A percentile compares a stretch with the other conserved stretches of the same genome.
Evolutionary conservation across 805 yeast species (phyloP).

Genomic region (Yarrowia sp.): DNA sequence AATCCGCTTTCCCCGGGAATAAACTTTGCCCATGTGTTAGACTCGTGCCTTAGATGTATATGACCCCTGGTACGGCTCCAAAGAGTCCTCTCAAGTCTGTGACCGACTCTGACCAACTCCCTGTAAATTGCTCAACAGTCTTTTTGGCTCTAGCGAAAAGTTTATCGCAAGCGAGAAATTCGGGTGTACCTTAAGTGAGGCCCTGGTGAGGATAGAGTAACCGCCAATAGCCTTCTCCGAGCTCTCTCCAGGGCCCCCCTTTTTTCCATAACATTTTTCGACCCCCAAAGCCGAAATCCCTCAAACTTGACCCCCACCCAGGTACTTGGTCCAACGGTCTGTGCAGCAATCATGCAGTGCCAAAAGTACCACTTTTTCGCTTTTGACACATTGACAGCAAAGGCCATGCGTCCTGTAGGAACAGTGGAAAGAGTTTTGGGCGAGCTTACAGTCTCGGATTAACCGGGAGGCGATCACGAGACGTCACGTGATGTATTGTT

Average conservation of each 20-base stretch:
- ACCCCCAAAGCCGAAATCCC: neutral
- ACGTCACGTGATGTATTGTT: conserved; percentile 1
- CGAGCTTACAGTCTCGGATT: no score
- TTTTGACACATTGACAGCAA: conserved; percentile 9
- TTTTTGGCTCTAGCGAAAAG: neutral
- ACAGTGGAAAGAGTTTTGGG: no score
- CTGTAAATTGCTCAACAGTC: neutral
- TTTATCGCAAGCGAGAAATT: no score
- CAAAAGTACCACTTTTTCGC: neutral
- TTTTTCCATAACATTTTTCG: no score
- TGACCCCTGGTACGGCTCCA: conserved; percentile 17
- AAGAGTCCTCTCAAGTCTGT: neutral
- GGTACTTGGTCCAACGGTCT: conserved; percentile 2
- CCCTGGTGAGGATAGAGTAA: no score
- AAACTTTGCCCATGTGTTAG: neutral
- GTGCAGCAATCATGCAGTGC: neutral
- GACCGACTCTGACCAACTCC: neutral
- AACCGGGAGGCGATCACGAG: neutral
- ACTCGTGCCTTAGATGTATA: neutral
- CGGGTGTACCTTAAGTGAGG: no score
- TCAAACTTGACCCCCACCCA: neutral
- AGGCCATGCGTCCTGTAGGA: conserved; percentile 5
- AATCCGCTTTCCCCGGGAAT: no score
- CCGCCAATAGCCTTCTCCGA: no score
- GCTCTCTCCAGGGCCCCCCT: no score